These are phyloP conservation scores for Naganishia sp. DNA, from an alignment of 1,284 basidiomycete genomes.

Conservation along the genomic window DNA sequence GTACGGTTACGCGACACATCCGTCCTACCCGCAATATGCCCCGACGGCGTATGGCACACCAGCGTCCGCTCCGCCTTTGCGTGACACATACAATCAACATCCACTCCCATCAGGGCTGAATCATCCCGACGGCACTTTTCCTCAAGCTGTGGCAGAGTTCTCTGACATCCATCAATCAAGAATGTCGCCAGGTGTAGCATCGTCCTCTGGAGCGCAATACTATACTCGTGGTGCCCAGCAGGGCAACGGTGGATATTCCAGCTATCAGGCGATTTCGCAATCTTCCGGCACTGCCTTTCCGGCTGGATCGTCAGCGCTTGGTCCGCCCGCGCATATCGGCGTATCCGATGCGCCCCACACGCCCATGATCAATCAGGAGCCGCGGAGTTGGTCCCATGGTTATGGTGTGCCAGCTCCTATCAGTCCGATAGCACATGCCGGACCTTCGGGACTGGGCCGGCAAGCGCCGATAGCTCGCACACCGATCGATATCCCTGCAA, in stretches of 20 bases:
- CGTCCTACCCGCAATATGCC: slow-evolving; percentile 13
- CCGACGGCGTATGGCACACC: slow-evolving; percentile 8
- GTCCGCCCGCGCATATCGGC: not conserved
- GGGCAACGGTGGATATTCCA: not conserved
- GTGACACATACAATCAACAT: slow-evolving; percentile 5
- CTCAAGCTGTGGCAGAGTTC: not conserved
- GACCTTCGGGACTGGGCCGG: not conserved
- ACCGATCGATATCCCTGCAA: slow-evolving; percentile 2
- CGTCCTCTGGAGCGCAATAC: not conserved
- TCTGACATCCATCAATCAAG: slow-evolving; percentile 14
- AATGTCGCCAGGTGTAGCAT: slow-evolving; percentile 1
- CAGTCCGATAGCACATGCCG: slow-evolving; percentile 3
- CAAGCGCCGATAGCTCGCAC: slow-evolving; percentile 5
- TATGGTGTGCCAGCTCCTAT: not conserved
- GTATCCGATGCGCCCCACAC: slow-evolving; percentile 12
- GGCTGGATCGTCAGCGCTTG: slow-evolving; percentile 5
- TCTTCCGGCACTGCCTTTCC: not conserved
- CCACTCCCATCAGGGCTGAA: not conserved
- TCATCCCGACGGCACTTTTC: slow-evolving; percentile 5
- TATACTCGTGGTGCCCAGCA: not conserved
- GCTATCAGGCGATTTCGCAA: not conserved
- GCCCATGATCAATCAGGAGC: not conserved
- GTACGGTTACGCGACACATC: slow-evolving; percentile 2
- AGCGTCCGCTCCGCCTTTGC: slow-evolving; percentile 18
- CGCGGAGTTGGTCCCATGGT: slow-evolving; percentile 11